Evolutionary conservation across 305 asterid species (phyloP).

Genomic region (Withania somnifera): DNA sequence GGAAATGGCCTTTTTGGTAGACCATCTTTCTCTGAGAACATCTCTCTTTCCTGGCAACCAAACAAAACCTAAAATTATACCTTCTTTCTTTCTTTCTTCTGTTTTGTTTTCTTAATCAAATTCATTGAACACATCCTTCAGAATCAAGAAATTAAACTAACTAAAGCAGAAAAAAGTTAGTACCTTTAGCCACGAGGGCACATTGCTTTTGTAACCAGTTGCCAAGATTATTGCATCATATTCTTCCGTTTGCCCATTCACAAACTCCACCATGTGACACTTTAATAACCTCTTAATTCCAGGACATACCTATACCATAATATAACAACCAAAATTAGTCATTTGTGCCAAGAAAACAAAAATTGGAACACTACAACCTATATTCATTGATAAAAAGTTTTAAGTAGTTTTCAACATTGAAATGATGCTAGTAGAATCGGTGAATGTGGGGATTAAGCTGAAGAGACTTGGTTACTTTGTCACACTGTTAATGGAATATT

Average conservation of each 20-base stretch:
- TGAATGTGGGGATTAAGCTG: constrained; percentile 21
- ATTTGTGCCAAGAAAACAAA: not conserved
- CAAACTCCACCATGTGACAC: constrained; percentile 46
- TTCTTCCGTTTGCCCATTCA: constrained; percentile 48
- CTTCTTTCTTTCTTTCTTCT: not conserved
- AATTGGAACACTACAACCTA: not conserved
- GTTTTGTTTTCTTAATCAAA: not conserved
- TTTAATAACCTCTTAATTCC: constrained; percentile 41
- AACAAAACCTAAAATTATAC: constrained; percentile 3
- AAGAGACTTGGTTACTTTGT: not conserved
- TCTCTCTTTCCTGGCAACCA: constrained; percentile 45
- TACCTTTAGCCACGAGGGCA: constrained; percentile 88
- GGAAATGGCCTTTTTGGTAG: constrained; percentile 84
- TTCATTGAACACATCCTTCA: not conserved
- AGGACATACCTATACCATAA: constrained; percentile 42
- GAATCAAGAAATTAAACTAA: not conserved
- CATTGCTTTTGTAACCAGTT: constrained; percentile 94
- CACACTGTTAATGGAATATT: constrained; percentile 1
- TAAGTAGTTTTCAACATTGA: not conserved
- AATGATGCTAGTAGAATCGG: constrained; percentile 2
- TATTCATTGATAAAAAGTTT: not conserved
- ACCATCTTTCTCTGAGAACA: constrained; percentile 83
- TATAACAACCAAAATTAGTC: not conserved
- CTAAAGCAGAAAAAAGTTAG: not conserved
- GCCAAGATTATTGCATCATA: constrained; percentile 76